Conservation (phyloP, 495 filamentous ascomycete genomes). For the Xylaria scruposa region DNA sequence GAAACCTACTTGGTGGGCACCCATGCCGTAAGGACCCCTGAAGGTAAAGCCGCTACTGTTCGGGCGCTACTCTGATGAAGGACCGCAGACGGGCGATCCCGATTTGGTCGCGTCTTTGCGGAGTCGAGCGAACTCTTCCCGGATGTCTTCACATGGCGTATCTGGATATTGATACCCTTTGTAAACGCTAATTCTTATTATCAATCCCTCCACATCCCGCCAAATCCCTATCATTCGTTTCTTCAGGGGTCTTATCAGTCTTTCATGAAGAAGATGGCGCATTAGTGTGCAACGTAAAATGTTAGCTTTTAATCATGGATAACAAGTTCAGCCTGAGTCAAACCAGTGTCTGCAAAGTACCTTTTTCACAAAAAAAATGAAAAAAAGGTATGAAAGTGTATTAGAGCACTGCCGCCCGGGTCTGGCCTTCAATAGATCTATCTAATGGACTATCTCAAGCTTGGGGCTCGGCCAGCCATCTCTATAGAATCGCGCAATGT, state of each 20-base stretch:
- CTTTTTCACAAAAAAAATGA: neutral
- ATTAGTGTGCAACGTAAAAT: neutral
- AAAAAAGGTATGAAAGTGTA: neutral
- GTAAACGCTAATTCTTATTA: neutral
- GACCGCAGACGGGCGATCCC: slow-evolving; percentile 28
- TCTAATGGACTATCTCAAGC: neutral
- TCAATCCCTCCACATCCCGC: neutral
- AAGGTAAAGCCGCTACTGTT: neutral
- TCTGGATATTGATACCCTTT: neutral
- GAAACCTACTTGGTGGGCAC: neutral
- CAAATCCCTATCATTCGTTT: neutral
- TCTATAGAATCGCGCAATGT: neutral
- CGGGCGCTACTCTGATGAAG: neutral
- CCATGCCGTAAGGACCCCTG: neutral
- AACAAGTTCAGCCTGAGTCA: neutral
- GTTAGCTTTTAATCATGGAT: neutral
- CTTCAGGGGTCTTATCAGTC: neutral
- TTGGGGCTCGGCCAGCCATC: neutral
- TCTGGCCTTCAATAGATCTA: neutral
- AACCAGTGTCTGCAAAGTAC: neutral
- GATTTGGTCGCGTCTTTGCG: slow-evolving; percentile 18
- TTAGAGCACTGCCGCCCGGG: too few species aligned
- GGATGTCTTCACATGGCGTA: neutral
- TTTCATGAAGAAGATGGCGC: neutral
- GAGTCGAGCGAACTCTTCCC: slow-evolving; percentile 27